Evolutionary conservation across 1,284 basidiomycete genomes (phyloP), one percentile per base, ranked within the genome.

Genomic region (Vanrija sp.): DNA sequence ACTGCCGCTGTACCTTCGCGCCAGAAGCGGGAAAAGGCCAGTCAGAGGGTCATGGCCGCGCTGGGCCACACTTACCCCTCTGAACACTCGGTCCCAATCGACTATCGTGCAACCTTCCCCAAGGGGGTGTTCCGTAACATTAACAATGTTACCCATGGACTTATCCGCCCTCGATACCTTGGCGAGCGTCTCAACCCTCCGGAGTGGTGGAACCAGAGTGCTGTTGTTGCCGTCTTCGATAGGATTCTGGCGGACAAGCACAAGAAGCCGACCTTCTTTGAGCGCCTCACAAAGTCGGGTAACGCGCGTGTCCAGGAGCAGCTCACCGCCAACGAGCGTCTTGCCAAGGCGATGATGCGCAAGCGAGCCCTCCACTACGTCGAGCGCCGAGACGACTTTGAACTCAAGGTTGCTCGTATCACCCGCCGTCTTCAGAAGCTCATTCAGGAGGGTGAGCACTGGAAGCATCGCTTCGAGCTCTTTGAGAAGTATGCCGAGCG

Each of bases 21-120:
- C 68, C 83, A 87, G 56, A 85, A 88, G 64, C 85, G 94, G 9
- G 93, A 97, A 51, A 91, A 85, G 72, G 88, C 88, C 65, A 82
- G 88, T 42, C 85, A 86, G 66, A 85, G 83, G 65, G 80, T 98
- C 9, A 78, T 89, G 1, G 72, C 83, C 10, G 89, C 88, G 0
- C 88, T 95, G 65, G 91, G 93, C 47, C 82, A 85, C 23, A 52
- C 53, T 0, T 73, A 63, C 44, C 63, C 56, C 9, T 21, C 46
- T 6, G 55, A 61, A 28, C 49, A 43, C 47, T 52, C 56, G 10
- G 71, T 79, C 6, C 79, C 80, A 2, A 63, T 71, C 59, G 94
- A 97, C 74, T 90, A 95, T 80, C 92, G 93, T 70, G 90, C 96
- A 69, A 91, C 94, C 3, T 97, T 95, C 79, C 92, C 94, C 4